phyloP scores from a whole-genome alignment of 169 alveolate genomes.

The Besnoitia besnoiti region DNA sequence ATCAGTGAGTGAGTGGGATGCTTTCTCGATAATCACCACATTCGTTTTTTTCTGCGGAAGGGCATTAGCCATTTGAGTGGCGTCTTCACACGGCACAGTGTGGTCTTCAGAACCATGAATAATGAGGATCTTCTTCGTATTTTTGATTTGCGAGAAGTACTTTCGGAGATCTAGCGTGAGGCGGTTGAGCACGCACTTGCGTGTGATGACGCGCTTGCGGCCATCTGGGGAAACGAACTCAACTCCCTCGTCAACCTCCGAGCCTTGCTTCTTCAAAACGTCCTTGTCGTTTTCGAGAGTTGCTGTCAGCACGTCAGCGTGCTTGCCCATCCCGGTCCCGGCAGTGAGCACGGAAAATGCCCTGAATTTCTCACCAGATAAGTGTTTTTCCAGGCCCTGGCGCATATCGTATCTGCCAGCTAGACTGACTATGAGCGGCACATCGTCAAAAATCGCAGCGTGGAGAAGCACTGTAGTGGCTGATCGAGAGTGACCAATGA shows the following conservation, averaged over 20 bases:
- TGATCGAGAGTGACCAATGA: constrained; percentile 76
- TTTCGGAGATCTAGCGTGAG: constrained; percentile 23
- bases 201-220: not conserved
- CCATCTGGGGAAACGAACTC: constrained; percentile 27
- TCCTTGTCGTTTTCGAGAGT: not conserved
- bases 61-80: not conserved
- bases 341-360: not conserved
- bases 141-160: constrained; percentile 1
- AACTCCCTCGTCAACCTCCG: not conserved
- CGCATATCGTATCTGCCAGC: constrained; percentile 74
- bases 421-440: constrained; percentile 68
- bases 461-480: constrained; percentile 74
- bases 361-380: not conserved
- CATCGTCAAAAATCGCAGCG: constrained; percentile 71
- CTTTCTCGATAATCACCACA: not conserved
- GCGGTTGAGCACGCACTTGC: not conserved
- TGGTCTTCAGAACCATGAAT: constrained; percentile 7
- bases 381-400: not conserved
- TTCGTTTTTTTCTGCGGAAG: not conserved
- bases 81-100: constrained; percentile 19
- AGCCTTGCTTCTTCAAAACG: not conserved
- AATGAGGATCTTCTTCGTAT: constrained; percentile 1
- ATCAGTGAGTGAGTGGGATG: not conserved
- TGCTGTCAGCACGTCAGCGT: not conserved
- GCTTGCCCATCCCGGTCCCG: constrained; percentile 11